Percentiles rank a stretch among this genome's conserved stretches.
Conservation (phyloP, 2,329 filamentous ascomycete species). For the Truncatella angustata region DNA sequence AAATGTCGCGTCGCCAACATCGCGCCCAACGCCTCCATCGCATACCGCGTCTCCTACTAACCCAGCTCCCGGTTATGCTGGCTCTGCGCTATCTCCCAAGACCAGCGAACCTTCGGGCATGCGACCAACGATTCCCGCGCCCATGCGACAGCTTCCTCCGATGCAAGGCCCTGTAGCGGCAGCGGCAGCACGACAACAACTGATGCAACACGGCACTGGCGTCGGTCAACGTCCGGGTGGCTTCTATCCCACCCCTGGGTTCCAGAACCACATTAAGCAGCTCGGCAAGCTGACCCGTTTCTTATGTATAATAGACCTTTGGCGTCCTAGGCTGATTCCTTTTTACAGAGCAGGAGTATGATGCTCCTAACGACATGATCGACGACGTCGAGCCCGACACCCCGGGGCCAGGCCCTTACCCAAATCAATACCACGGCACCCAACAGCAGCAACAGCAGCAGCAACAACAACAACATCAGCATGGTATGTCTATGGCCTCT, state of each 20-base stretch:
- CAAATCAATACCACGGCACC: slow-evolving; percentile 48
- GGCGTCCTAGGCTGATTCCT: slow-evolving; percentile 67
- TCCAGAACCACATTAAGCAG: slow-evolving; percentile 93
- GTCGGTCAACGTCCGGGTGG: slow-evolving; percentile 35
- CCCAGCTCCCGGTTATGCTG: slow-evolving; percentile 41
- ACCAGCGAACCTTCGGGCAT: slow-evolving; percentile 48
- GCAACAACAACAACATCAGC: slow-evolving; percentile 13
- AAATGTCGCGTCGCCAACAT: slow-evolving; percentile 65
- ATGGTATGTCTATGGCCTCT: slow-evolving; percentile 35
- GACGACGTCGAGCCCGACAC: slow-evolving; percentile 76
- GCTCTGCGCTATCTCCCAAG: slow-evolving; percentile 41
- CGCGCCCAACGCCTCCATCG: slow-evolving; percentile 78
- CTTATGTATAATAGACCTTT: slow-evolving; percentile 54
- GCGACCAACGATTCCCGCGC: slow-evolving; percentile 34
- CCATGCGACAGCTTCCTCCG: slow-evolving; percentile 38
- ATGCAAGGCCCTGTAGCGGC: slow-evolving; percentile 34
- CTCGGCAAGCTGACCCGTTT: slow-evolving; percentile 75
- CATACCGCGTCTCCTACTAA: slow-evolving; percentile 61
- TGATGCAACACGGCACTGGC: slow-evolving; percentile 34
- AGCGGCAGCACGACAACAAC: slow-evolving; percentile 31
- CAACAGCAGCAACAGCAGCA: slow-evolving; percentile 20
- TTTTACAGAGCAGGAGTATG: slow-evolving; percentile 93
- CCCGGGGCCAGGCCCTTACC: slow-evolving; percentile 66
- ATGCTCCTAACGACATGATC: slow-evolving; percentile 83
- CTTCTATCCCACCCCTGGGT: slow-evolving; percentile 78